Conservation (phyloP, 2,329 filamentous ascomycete species). For the Paracoccidioides lutzii region DNA sequence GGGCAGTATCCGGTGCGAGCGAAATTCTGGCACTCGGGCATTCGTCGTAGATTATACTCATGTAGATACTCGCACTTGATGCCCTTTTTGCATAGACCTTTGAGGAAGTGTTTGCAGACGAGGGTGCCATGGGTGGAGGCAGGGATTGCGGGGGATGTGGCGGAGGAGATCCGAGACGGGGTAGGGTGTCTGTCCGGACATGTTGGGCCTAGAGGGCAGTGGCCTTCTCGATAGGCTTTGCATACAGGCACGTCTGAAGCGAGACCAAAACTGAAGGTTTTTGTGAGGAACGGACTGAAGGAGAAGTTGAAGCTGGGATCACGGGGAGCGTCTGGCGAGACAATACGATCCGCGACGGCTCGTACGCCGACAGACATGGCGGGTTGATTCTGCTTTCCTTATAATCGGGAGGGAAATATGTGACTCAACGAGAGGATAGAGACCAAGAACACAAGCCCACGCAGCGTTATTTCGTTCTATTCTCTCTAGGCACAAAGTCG, state of each 20-base stretch:
- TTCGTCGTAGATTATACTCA: conserved; percentile 95
- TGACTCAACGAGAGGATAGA: neutral
- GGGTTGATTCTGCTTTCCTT: neutral
- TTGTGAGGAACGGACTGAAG: conserved; percentile 73
- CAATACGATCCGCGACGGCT: conserved; percentile 20
- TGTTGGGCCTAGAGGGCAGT: conserved; percentile 71
- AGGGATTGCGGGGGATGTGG: conserved; percentile 30
- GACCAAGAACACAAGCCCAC: neutral
- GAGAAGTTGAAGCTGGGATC: conserved; percentile 48
- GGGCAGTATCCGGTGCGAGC: conserved; percentile 86
- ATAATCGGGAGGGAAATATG: neutral
- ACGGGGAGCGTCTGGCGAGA: conserved; percentile 25
- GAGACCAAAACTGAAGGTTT: conserved; percentile 73
- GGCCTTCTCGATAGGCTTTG: conserved; percentile 70
- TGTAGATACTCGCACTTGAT: conserved; percentile 95
- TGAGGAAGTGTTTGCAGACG: conserved; percentile 98
- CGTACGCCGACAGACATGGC: conserved; percentile 25
- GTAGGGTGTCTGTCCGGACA: conserved; percentile 73
- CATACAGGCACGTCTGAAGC: conserved; percentile 68
- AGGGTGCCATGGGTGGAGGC: conserved; percentile 42
- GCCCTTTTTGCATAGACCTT: conserved; percentile 94
- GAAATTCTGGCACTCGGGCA: conserved; percentile 98
- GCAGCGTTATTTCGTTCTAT: neutral
- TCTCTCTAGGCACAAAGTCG: neutral
- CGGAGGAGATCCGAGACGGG: conserved; percentile 32